Base-by-base conservation (phyloP, 371 early-diverging fungal species). In the Lichtheimia hyalospora region DNA sequence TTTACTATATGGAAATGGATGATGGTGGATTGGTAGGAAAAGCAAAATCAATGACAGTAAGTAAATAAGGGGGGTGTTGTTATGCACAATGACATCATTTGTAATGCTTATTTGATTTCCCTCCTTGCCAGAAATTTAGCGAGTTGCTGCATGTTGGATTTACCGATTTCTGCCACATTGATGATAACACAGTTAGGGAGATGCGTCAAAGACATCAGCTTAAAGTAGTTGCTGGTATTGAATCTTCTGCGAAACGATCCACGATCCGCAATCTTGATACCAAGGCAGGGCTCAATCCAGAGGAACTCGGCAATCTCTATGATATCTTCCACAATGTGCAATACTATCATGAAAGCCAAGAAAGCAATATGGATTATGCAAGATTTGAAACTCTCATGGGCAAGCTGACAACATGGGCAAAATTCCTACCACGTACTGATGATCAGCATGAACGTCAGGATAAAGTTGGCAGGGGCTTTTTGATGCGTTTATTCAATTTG, bases 211-310 rank as follows among this genome's bases (percentile, higher is more conserved):
- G 87, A 16, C 89, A 90, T 61, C 95, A 96, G 69, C 85, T 96
- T 50, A 92, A 93, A 67, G 94, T 97, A 1, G 92, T 95, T 24
- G 96, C 96, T 52, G 90, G 92, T 23, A 89, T 98, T 54, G 95
- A 96, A 67, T 87, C 88, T 20, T 97, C 92, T 66, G 89, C 97
- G 0, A 97, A 96, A 60, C 91, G 95, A 57, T 89, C 90, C 3
- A 81, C 88, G 5, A 79, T 97, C 42, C 86, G 97, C 7, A 91
- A 92, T 64, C 67, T 98, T 28, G 75, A 84, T 20, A 83, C 89
- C 41, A 81, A 80, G 15, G 84, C 86, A 44, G 85, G 85, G 20
- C 93, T 98, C 59, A 85, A 78, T 59, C 91, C 92, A 64, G 93
- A 94, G 44, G 90, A 96, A 57, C 77, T 97, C 50, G 81, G 90